A percentile compares a stretch with the other conserved stretches of the same genome.
These are phyloP conservation scores for Poa annua DNA, from an alignment of 176 grass and related monocot genomes.

Conservation along the genomic window DNA sequence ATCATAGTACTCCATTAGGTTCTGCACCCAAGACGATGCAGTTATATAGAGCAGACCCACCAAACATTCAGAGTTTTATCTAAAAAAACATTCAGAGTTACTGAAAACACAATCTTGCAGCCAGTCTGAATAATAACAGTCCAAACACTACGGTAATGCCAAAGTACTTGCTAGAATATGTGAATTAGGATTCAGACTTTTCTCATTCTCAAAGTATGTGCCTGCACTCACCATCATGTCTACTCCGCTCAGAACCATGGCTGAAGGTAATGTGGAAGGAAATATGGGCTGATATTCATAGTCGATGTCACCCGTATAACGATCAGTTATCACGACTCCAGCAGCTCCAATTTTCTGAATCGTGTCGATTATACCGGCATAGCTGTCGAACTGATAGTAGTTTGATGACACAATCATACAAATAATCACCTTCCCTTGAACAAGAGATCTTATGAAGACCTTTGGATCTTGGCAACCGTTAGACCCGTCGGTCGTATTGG, in stretches of 20 bases:
- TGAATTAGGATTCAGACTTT: conserved; percentile 8
- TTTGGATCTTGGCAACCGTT: conserved; percentile 45
- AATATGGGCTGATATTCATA: conserved; percentile 45
- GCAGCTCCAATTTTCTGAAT: conserved; percentile 65
- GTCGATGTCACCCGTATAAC: conserved; percentile 38
- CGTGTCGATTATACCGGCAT: conserved; percentile 41
- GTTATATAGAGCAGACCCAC: background rate
- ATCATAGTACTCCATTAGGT: conserved; percentile 62
- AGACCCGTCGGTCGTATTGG: conserved; percentile 36
- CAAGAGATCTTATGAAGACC: conserved; percentile 57
- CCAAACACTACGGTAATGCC: no score
- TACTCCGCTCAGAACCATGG: conserved; percentile 44
- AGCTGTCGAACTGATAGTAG: conserved; percentile 36
- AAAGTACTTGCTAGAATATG: background rate
- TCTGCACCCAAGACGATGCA: conserved; percentile 43
- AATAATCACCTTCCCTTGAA: conserved; percentile 73
- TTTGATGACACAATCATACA: conserved; percentile 48
- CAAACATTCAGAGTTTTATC: background rate
- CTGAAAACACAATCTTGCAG: background rate
- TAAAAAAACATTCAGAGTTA: background rate
- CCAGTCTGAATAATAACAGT: background rate
- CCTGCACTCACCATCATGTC: conserved; percentile 49
- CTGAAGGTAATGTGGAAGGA: conserved; percentile 55
- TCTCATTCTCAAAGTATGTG: background rate
- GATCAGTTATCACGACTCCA: conserved; percentile 63